phyloP scores from a whole-genome alignment of 495 filamentous ascomycete species.

The Xylaria grammica region DNA sequence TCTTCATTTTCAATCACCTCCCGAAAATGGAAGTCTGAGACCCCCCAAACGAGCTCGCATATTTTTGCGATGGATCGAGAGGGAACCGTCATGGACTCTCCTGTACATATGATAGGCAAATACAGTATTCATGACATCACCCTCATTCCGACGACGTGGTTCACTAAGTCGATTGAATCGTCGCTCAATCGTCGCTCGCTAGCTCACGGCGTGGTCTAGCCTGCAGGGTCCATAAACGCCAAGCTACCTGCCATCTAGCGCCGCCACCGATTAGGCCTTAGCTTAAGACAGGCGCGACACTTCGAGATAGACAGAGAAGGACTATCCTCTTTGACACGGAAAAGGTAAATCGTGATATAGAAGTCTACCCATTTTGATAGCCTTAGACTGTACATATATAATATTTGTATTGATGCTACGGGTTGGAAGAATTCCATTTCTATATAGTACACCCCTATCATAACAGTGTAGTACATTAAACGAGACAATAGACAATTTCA shows the following conservation, averaged over 20 bases:
- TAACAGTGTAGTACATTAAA: not conserved
- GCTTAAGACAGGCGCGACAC: no score
- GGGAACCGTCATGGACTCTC: no score
- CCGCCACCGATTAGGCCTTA: no score
- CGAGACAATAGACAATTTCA: no score
- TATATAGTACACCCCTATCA: not conserved
- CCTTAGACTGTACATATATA: not conserved
- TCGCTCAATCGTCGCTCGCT: not conserved
- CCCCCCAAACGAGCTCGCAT: not conserved
- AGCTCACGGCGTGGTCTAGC: no score
- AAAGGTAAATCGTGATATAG: no score
- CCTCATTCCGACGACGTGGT: not conserved
- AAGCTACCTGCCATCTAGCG: no score
- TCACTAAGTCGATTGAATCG: not conserved
- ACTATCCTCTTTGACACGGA: no score
- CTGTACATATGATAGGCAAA: no score
- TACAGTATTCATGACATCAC: not conserved
- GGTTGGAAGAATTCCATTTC: not conserved
- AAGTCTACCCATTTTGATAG: not conserved
- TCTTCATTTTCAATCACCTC: not conserved
- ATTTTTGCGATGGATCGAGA: no score
- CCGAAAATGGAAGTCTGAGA: not conserved
- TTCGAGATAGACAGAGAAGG: no score
- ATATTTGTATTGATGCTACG: not conserved
- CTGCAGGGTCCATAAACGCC: no score